Conservation (phyloP, 768 basidiomycete genomes). For the Agaricus subrufescens region DNA sequence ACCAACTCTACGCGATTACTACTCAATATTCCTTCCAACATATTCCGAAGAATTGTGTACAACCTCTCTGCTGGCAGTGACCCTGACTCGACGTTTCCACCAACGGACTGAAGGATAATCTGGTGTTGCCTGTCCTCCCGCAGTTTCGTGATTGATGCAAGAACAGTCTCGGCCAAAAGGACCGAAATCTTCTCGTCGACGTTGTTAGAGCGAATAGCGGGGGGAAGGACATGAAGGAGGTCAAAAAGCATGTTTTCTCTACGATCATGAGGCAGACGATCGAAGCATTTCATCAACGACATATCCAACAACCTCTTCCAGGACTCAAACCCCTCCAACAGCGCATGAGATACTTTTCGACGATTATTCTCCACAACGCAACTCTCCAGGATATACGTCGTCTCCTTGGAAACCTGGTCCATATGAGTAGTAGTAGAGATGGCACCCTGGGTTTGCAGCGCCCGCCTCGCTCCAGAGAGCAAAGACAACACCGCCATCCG, state of each 20-base stretch:
- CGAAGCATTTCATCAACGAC: slow-evolving; percentile 82
- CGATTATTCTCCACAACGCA: slow-evolving; percentile 87
- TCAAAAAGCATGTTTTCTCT: slow-evolving; percentile 91
- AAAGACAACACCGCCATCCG: slow-evolving; percentile 64
- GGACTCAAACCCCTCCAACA: slow-evolving; percentile 67
- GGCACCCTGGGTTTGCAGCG: slow-evolving; percentile 62
- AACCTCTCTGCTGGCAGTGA: slow-evolving; percentile 79
- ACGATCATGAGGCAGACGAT: slow-evolving; percentile 72
- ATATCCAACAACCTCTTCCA: slow-evolving; percentile 87
- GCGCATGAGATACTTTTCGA: slow-evolving; percentile 70
- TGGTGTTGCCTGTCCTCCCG: slow-evolving; percentile 78
- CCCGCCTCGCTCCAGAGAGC: slow-evolving; percentile 54
- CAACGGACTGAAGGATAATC: slow-evolving; percentile 58
- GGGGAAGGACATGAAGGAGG: slow-evolving; percentile 76
- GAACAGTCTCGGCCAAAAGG: slow-evolving; percentile 75
- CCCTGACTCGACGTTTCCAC: slow-evolving; percentile 58
- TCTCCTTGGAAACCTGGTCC: slow-evolving; percentile 66
- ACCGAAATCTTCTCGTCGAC: slow-evolving; percentile 71
- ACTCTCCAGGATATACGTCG: slow-evolving; percentile 72
- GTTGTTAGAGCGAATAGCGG: slow-evolving; percentile 58
- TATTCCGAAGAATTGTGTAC: slow-evolving; percentile 63
- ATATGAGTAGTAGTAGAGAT: slow-evolving; percentile 58
- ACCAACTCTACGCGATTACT: slow-evolving; percentile 79
- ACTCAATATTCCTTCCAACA: slow-evolving; percentile 72
- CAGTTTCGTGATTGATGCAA: slow-evolving; percentile 85